A percentile compares a stretch with the other conserved stretches of the same genome.
These are phyloP conservation scores for Cavenderia fasciculata DNA, from an alignment of 78 protist species.

Conservation along the genomic window DNA sequence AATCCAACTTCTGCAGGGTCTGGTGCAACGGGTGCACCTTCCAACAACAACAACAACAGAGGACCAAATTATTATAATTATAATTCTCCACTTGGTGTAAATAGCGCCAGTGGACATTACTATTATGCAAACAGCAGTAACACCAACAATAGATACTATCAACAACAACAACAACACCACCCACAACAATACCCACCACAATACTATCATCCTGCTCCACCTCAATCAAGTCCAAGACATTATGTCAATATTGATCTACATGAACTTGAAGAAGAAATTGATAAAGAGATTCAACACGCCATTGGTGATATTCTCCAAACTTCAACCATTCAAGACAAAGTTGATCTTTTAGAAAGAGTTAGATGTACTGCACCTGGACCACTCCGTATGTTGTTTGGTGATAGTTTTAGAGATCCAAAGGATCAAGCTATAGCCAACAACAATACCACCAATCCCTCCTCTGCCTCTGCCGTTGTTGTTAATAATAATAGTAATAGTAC, in stretches of 20 bases:
- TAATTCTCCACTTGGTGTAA: too few relatives aligned
- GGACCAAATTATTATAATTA: too few relatives aligned
- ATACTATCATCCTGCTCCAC: not conserved
- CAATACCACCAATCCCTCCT: too few relatives aligned
- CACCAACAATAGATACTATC: not conserved
- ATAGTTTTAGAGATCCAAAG: slow-evolving; percentile 12
- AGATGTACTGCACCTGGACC: slow-evolving; percentile 74
- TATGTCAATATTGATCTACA: slow-evolving; percentile 32
- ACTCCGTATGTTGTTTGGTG: slow-evolving; percentile 66
- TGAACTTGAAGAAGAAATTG: slow-evolving; percentile 70
- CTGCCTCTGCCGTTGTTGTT: not conserved
- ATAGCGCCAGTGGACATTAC: too few relatives aligned
- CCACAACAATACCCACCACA: not conserved
- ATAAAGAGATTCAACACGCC: slow-evolving; percentile 72
- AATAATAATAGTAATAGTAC: not conserved
- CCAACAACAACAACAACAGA: too few relatives aligned
- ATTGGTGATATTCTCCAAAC: slow-evolving; percentile 74
- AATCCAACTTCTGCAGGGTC: too few relatives aligned
- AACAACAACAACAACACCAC: slow-evolving; percentile 21
- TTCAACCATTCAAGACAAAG: slow-evolving; percentile 56
- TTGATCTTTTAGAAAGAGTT: slow-evolving; percentile 60
- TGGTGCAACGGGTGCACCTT: too few relatives aligned
- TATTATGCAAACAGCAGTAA: too few relatives aligned
- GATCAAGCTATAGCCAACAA: not conserved
- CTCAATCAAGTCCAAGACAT: not conserved